phyloP scores from a whole-genome alignment of 805 yeast species.

The Wickerhamomyces alni region DNA sequence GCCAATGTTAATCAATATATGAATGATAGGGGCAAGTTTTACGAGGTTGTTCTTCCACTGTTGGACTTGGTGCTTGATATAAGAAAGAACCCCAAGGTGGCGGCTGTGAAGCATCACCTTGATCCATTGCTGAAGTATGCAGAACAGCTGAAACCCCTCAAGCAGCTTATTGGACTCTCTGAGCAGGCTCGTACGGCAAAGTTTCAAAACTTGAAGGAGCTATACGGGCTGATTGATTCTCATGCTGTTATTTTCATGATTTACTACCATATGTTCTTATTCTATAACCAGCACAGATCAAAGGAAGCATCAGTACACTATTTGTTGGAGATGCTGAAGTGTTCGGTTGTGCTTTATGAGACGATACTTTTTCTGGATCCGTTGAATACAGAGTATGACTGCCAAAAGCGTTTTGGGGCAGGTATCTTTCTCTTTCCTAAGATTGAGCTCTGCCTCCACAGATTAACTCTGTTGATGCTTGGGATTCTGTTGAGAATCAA shows the following conservation, averaged over 20 bases:
- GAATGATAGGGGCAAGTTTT: constrained; percentile 8
- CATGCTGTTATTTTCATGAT: constrained; percentile 15
- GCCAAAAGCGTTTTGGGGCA: constrained; percentile 18
- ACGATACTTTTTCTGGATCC: constrained; percentile 12
- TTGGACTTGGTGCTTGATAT: constrained; percentile 14
- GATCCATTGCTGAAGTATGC: constrained; percentile 10
- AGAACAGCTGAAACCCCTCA: constrained; percentile 2
- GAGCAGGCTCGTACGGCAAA: neutral
- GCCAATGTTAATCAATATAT: constrained; percentile 13
- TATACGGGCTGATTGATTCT: constrained; percentile 7
- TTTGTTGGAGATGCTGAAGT: constrained; percentile 6
- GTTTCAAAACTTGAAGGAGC: constrained; percentile 5
- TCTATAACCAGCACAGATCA: constrained; percentile 10
- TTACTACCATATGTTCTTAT: constrained; percentile 19
- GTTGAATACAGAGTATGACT: constrained; percentile 8
- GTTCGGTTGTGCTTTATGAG: constrained; percentile 6
- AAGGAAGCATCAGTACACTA: constrained; percentile 11
- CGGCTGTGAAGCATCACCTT: constrained; percentile 5
- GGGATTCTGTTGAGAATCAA: constrained; percentile 13
- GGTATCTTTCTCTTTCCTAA: constrained; percentile 14
- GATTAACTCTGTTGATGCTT: constrained; percentile 15
- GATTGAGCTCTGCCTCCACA: constrained; percentile 17
- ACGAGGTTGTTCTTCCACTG: constrained; percentile 12
- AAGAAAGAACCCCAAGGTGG: constrained; percentile 13
- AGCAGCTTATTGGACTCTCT: constrained; percentile 13